Conservation (phyloP, 2,329 filamentous ascomycete species). For the Helicocarpus griseus region DNA sequence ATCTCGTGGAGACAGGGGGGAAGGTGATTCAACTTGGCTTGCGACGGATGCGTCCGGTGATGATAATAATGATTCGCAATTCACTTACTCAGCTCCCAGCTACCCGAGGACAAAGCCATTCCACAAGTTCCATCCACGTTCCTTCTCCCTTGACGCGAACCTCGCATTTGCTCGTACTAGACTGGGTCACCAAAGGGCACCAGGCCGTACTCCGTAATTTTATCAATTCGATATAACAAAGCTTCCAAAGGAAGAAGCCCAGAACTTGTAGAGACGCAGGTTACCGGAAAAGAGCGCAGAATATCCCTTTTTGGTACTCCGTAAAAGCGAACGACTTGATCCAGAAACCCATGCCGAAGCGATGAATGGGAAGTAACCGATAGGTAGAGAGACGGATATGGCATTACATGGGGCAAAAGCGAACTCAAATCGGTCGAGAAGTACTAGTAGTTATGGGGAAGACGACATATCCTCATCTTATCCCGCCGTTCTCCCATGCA, state of each 20-base stretch:
- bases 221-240: slow-evolving; percentile 10
- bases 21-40: neutral
- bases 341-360: slow-evolving; percentile 17
- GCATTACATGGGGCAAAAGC: too few species aligned
- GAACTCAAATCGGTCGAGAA: too few species aligned
- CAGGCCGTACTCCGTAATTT: slow-evolving; percentile 21
- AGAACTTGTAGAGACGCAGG: slow-evolving; percentile 18
- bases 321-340: slow-evolving; percentile 25
- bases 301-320: slow-evolving; percentile 23
- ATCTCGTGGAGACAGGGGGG: slow-evolving; percentile 25
- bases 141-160: slow-evolving; percentile 16
- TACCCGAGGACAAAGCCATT: slow-evolving; percentile 29
- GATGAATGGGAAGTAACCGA: neutral
- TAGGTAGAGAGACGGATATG: neutral
- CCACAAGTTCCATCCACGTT: slow-evolving; percentile 28
- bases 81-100: too few species aligned
- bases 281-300: slow-evolving; percentile 20
- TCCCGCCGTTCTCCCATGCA: too few species aligned
- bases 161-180: slow-evolving; percentile 24
- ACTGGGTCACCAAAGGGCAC: slow-evolving; percentile 33
- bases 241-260: slow-evolving; percentile 10
- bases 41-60: neutral
- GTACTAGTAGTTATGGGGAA: too few species aligned
- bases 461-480: too few species aligned
- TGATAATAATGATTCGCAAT: neutral